Evolutionary conservation across 1,284 basidiomycete species (phyloP), one percentile per base, ranked within the genome.

Genomic region (Hemileia vastatrix): DNA sequence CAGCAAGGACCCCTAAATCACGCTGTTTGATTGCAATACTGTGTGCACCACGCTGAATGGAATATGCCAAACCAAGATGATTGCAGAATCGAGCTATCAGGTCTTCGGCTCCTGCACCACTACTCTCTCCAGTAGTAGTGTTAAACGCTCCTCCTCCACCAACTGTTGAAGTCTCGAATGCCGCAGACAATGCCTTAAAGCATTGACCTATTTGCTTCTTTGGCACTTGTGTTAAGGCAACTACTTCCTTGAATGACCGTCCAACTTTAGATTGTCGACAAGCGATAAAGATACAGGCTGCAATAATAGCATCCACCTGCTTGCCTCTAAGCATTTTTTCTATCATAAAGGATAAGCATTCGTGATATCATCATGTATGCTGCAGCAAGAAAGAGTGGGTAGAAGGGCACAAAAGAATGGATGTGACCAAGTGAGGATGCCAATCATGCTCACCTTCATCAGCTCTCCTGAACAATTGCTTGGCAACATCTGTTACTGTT

Each of bases 271-370:
- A 90, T 76, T 93, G 89, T 64, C 94, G 84, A 77, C 93, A 96
- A 0, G 94, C 95, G 69, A 96, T 93, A 76, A 97, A 96, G 76
- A 99, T 95, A 78, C 92, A 96, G 1, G 94, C 93, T 8, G 93
- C 94, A 68, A 96, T 92, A 72, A 95, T 86, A 0, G 92, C 91
- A 64, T 93, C 88, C 67, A 88, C 82, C 11, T 88, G 87, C 76
- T 96, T 97, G 43, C 92, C 93, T 44, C 88, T 86, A 11, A 95
- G 80, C 9, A 95, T 81, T 74, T 90, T 90, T 76, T 95, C 90
- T 62, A 43, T 54, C 49, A 6, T 8, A 43, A 8, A 6, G 36
- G 36, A 43, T n/a, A n/a, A n/a, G n/a, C n/a, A n/a, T n/a, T n/a
- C n/a, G n/a, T n/a, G n/a, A n/a, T n/a, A n/a, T n/a, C n/a, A n/a